Percentiles rank a stretch among this genome's conserved stretches.
Evolutionary conservation across 140 eudicot species (phyloP).

Genomic region (Stevia rebaudiana): DNA sequence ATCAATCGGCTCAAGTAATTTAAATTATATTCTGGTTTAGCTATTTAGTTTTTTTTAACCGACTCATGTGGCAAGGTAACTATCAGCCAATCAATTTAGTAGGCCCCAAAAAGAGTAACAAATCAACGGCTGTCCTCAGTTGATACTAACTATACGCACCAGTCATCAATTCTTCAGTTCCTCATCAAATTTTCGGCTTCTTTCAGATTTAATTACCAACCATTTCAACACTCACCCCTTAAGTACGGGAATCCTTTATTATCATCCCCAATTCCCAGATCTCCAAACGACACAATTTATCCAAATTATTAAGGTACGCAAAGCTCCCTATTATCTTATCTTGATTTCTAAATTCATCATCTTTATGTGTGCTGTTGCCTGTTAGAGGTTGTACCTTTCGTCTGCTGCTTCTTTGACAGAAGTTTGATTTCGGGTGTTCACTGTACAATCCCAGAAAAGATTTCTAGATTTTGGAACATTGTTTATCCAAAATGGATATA

Average conservation of each 20-base stretch:
- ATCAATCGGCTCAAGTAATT: too few relatives aligned
- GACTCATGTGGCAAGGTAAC: too few relatives aligned
- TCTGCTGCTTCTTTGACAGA: background rate
- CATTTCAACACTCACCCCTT: slow-evolving; percentile 18
- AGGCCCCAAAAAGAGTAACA: slow-evolving; percentile 17
- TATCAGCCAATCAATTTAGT: slow-evolving; percentile 24
- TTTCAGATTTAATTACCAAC: too few relatives aligned
- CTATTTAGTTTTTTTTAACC: too few relatives aligned
- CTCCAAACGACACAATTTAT: slow-evolving; percentile 12
- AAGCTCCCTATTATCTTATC: background rate
- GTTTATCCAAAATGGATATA: background rate
- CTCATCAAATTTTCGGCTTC: background rate
- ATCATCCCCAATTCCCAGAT: slow-evolving; percentile 5
- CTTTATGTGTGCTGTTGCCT: background rate
- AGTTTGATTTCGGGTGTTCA: slow-evolving; percentile 7
- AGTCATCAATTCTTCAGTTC: background rate
- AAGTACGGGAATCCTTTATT: too few relatives aligned
- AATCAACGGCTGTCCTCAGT: slow-evolving; percentile 16
- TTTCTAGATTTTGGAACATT: background rate
- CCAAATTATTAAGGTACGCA: slow-evolving; percentile 13
- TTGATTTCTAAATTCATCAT: background rate
- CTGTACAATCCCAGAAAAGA: slow-evolving; percentile 1
- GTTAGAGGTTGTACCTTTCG: slow-evolving; percentile 11
- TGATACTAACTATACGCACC: slow-evolving; percentile 33
- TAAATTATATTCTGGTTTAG: too few relatives aligned